phyloP scores from a whole-genome alignment of 495 filamentous ascomycete species.

The Penicillium macrosclerotiorum region DNA sequence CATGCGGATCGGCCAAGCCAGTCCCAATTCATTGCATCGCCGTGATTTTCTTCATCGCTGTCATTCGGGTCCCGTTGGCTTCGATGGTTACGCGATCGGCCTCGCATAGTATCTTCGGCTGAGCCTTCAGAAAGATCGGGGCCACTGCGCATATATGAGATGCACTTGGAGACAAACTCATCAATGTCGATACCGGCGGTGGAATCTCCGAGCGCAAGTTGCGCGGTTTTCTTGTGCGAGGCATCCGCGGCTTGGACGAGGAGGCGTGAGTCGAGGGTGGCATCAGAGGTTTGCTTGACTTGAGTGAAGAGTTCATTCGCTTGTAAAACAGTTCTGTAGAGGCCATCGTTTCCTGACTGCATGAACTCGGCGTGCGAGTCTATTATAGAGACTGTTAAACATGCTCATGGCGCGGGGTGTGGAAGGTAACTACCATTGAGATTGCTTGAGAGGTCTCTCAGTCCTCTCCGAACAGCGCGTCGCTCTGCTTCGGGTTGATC shows the following conservation, averaged over 20 bases:
- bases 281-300: constrained; percentile 91
- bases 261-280: constrained; percentile 82
- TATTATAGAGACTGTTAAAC: constrained; percentile 11
- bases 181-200: constrained; percentile 81
- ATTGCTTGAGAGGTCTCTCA: constrained; percentile 64
- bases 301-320: constrained; percentile 62
- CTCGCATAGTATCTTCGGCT: constrained; percentile 24
- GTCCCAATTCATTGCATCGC: constrained; percentile 84
- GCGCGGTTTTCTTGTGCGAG: constrained; percentile 67
- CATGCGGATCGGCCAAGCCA: constrained; percentile 75
- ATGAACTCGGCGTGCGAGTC: constrained; percentile 70
- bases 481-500: constrained; percentile 82
- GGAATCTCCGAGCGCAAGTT: constrained; percentile 65
- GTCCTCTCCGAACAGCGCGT: constrained; percentile 61
- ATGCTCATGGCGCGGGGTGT: constrained; percentile 1
- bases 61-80: constrained; percentile 44
- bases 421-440: constrained; percentile 52
- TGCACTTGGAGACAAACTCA: constrained; percentile 89
- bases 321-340: constrained; percentile 59
- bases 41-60: constrained; percentile 57
- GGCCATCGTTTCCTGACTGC: constrained; percentile 55
- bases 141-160: constrained; percentile 77
- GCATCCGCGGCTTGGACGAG: constrained; percentile 77
- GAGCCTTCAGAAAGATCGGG: constrained; percentile 22
- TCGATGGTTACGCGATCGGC: constrained; percentile 28